Evolutionary conservation across 2,329 filamentous ascomycete genomes (phyloP).

Genomic region (Macrophomina phaseolina): DNA sequence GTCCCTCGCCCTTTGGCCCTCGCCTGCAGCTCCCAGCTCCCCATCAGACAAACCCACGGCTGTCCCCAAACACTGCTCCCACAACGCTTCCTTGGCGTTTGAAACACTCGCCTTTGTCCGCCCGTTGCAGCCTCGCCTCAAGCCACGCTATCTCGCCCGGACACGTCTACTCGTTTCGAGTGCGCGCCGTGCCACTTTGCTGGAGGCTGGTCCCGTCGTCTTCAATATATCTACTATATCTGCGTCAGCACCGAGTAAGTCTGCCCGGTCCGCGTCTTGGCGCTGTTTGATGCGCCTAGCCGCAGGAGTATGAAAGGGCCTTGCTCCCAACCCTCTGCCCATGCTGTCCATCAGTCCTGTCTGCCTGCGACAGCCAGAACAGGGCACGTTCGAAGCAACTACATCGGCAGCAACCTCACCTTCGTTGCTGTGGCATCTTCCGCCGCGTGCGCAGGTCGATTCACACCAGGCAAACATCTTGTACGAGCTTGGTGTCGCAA

Average conservation of each 20-base stretch:
- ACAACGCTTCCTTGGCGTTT: conserved; percentile 15
- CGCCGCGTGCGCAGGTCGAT: no score
- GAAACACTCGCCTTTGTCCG: conserved; percentile 7
- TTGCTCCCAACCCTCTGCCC: not conserved
- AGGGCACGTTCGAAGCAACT: no score
- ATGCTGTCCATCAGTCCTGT: not conserved
- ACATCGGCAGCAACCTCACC: no score
- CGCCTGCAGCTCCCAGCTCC: not conserved
- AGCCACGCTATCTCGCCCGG: not conserved
- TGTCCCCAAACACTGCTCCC: not conserved
- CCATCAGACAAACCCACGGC: not conserved
- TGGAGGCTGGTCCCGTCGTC: not conserved
- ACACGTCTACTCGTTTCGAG: not conserved
- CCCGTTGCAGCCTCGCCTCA: conserved; percentile 4
- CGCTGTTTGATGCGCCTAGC: not conserved
- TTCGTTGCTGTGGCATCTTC: no score
- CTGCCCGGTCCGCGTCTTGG: not conserved
- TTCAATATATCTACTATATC: not conserved
- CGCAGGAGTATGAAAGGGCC: not conserved
- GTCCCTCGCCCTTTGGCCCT: not conserved
- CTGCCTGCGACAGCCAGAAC: no score
- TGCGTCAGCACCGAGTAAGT: conserved; percentile 6
- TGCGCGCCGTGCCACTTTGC: not conserved
- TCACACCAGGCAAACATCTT: no score
- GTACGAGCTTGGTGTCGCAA: no score